A percentile compares a stretch with the other conserved stretches of the same genome.
These are phyloP conservation scores for Ricinus communis DNA, from an alignment of 345 rosid genomes.

Conservation along the genomic window DNA sequence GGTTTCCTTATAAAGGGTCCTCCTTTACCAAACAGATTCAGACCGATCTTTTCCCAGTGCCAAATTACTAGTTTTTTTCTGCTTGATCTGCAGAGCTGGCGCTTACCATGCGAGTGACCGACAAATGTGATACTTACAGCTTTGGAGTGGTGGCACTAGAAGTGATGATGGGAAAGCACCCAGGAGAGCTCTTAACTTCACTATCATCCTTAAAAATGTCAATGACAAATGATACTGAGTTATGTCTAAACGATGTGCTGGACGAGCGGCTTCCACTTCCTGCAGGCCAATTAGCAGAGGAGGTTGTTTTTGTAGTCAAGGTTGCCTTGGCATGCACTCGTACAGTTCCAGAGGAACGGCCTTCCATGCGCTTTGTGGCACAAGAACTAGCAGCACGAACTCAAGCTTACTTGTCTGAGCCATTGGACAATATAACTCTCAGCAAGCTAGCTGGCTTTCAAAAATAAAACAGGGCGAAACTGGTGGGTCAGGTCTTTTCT, in stretches of 20 bases:
- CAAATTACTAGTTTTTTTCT: no score
- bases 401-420: constrained; percentile 32
- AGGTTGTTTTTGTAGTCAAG: constrained; percentile 39
- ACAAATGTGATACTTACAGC: constrained; percentile 60
- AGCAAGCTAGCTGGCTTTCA: constrained; percentile 31
- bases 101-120: constrained; percentile 36
- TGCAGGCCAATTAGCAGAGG: constrained; percentile 40
- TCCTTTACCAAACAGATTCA: no score
- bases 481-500: no score
- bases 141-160: constrained; percentile 69
- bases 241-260: constrained; percentile 44
- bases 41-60: no score
- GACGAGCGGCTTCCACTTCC: constrained; percentile 55
- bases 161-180: constrained; percentile 67
- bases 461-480: constrained; percentile 13
- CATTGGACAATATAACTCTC: constrained; percentile 30
- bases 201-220: constrained; percentile 13
- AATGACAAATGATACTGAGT: constrained; percentile 19
- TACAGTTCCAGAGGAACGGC: constrained; percentile 41
- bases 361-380: constrained; percentile 57
- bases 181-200: constrained; percentile 50
- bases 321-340: constrained; percentile 49
- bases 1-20: no score
- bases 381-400: constrained; percentile 51
- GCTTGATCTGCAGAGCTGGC: constrained; percentile 40